phyloP scores from a whole-genome alignment of 805 yeast species.

The Sporopachydermia quercuum region DNA sequence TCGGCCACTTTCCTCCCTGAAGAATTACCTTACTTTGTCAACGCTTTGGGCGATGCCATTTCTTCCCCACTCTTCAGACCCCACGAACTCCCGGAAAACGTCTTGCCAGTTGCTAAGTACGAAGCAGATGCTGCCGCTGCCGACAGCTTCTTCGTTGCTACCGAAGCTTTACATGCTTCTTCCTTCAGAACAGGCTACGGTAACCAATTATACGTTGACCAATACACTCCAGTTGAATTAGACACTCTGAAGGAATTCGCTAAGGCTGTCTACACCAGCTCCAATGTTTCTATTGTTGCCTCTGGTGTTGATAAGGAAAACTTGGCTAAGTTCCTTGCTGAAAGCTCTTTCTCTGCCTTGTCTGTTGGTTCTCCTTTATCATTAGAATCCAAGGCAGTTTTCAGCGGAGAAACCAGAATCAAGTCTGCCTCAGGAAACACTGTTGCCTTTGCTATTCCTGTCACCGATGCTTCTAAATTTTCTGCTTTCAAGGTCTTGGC shows the following conservation, averaged over 20 bases:
- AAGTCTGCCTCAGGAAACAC: slow-evolving; percentile 50
- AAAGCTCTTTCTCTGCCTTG: slow-evolving; percentile 48
- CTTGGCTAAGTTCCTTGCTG: slow-evolving; percentile 48
- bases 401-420: slow-evolving; percentile 48
- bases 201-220: slow-evolving; percentile 63
- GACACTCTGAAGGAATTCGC: slow-evolving; percentile 61
- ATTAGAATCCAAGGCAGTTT: slow-evolving; percentile 24
- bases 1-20: slow-evolving; percentile 73
- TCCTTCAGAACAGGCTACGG: slow-evolving; percentile 86
- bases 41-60: slow-evolving; percentile 59
- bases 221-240: slow-evolving; percentile 37
- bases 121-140: slow-evolving; percentile 41
- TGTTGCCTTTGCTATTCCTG: slow-evolving; percentile 75
- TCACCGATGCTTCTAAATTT: slow-evolving; percentile 38
- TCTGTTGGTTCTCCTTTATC: slow-evolving; percentile 43
- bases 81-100: slow-evolving; percentile 74
- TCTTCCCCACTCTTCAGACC: slow-evolving; percentile 60
- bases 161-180: slow-evolving; percentile 64
- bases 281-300: slow-evolving; percentile 58
- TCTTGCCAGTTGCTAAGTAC: slow-evolving; percentile 58
- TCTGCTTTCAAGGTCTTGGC: slow-evolving; percentile 59
- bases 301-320: slow-evolving; percentile 63
- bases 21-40: slow-evolving; percentile 84
- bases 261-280: slow-evolving; percentile 47
- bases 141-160: slow-evolving; percentile 42